Base-by-base conservation (phyloP, 192 early-diverging fungal species). In the Coemansia sp. region DNA sequence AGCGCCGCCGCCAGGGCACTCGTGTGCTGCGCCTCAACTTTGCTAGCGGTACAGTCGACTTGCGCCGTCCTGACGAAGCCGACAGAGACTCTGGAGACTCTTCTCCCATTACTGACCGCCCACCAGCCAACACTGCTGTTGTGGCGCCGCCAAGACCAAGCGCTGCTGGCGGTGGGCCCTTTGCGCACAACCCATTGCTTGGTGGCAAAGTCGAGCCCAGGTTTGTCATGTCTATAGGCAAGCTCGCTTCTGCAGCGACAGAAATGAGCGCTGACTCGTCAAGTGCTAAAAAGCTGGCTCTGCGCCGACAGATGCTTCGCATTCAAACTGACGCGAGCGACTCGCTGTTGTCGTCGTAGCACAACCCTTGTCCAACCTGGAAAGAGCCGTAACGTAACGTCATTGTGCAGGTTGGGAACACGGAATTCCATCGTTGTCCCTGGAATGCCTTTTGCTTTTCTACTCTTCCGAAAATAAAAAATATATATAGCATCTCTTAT, bases 1-100 rank as follows among this genome's bases (percentile, higher is more conserved):
- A 60, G 17, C 42, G 63, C 15, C 50, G 57, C 42, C 69, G 67
- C 0, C 69, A 74, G 4, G 79, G 79, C 18, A 59, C 69, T 60
- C 79, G 70, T 17, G 70, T 81, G 26, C 63, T 81, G 50, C 65
- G 60, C 0, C 52, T 81, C 27, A 56, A 81, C 34, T 62, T 76
- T 18, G 44, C 32, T 4, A 60, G 38, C 5, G 55, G 56, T 2
- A 37, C 61, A 3, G 69, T 68, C 5, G 62, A 58, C 36, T 10
- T 78, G 14, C 22, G 42, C 18, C 50, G 50, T 46, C 42, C 38
- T 8, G 58, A 53, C 1, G 65, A 58, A 14, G 17, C 12, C 8
- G 53, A 27, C 53, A 27, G 21, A 11, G 44, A 38, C 3, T 22
- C 15, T 24, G 27, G 27, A 26, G 50, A 48, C 24, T 27, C 12